These are phyloP conservation scores for Entomortierella beljakovae DNA, from an alignment of 192 early-diverging fungal species.

Conservation along the genomic window DNA sequence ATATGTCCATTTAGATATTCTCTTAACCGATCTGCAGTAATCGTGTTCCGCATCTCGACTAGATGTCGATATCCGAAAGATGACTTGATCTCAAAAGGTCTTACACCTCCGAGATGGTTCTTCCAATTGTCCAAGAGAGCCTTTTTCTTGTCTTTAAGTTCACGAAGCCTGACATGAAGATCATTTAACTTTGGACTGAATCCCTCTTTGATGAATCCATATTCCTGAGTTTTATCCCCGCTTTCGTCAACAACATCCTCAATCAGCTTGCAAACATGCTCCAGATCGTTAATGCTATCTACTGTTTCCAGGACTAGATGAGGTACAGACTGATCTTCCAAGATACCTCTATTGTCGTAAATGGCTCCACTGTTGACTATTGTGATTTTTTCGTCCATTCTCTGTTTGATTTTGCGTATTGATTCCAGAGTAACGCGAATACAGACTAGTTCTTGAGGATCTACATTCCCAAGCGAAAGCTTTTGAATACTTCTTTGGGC, in stretches of 20 bases:
- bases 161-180: constrained; percentile 16
- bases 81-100: constrained; percentile 49
- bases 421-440: constrained; percentile 69
- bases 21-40: constrained; percentile 21
- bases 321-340: not conserved
- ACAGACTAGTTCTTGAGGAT: constrained; percentile 71
- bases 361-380: not conserved
- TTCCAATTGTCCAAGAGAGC: constrained; percentile 29
- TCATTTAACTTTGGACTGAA: constrained; percentile 28
- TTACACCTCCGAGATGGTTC: constrained; percentile 26
- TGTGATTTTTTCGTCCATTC: constrained; percentile 29
- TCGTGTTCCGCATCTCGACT: constrained; percentile 39
- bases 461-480: constrained; percentile 72
- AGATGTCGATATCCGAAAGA: constrained; percentile 50
- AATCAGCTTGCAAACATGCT: constrained; percentile 35
- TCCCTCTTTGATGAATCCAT: constrained; percentile 44
- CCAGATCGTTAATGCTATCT: constrained; percentile 24
- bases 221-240: constrained; percentile 16
- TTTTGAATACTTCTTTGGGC: constrained; percentile 77
- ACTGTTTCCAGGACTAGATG: constrained; percentile 19
- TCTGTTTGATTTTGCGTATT: constrained; percentile 56
- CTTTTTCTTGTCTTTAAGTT: constrained; percentile 16
- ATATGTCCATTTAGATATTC: constrained; percentile 21
- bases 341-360: not conserved
- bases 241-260: constrained; percentile 44